These are phyloP conservation scores for Aspergillus avenaceus DNA, from an alignment of 495 filamentous ascomycete species.

Conservation along the genomic window DNA sequence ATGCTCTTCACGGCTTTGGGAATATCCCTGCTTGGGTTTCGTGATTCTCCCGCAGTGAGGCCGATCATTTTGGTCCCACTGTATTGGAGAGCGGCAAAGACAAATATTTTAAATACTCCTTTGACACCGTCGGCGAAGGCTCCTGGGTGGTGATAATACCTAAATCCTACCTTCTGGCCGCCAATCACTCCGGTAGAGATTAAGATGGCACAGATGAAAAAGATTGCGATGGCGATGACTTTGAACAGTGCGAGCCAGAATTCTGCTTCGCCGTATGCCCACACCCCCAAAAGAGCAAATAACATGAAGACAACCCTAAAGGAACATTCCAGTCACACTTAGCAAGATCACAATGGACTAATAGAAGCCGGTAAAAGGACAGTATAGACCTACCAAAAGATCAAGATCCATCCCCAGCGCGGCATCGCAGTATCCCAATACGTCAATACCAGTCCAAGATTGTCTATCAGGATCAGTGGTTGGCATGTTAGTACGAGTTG, in stretches of 20 bases:
- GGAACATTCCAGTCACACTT: too few relatives aligned
- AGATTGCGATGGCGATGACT: constrained; percentile 68
- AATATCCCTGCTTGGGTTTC: constrained; percentile 72
- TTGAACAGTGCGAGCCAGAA: constrained; percentile 71
- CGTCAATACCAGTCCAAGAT: too few relatives aligned
- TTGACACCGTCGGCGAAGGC: constrained; percentile 35
- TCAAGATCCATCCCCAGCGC: too few relatives aligned
- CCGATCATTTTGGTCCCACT: constrained; percentile 57
- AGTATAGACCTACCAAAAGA: too few relatives aligned
- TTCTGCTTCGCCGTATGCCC: constrained; percentile 70
- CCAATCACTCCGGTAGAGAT: constrained; percentile 62
- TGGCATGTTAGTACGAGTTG: too few relatives aligned
- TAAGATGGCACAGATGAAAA: constrained; percentile 64
- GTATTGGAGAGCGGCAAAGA: too few relatives aligned
- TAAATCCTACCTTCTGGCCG: constrained; percentile 63
- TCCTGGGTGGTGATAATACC: constrained; percentile 57
- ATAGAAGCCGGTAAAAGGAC: too few relatives aligned
- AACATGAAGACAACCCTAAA: too few relatives aligned
- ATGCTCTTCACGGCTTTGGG: constrained; percentile 78
- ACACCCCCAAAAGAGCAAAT: constrained; percentile 65
- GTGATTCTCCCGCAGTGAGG: constrained; percentile 77
- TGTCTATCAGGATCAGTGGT: too few relatives aligned
- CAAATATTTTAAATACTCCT: too few relatives aligned
- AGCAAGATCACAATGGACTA: too few relatives aligned
- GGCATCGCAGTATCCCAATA: too few relatives aligned